A percentile compares a stretch with the other conserved stretches of the same genome.
Conservation (phyloP, 306 rosid species). For the Hippophae tibetana region DNA sequence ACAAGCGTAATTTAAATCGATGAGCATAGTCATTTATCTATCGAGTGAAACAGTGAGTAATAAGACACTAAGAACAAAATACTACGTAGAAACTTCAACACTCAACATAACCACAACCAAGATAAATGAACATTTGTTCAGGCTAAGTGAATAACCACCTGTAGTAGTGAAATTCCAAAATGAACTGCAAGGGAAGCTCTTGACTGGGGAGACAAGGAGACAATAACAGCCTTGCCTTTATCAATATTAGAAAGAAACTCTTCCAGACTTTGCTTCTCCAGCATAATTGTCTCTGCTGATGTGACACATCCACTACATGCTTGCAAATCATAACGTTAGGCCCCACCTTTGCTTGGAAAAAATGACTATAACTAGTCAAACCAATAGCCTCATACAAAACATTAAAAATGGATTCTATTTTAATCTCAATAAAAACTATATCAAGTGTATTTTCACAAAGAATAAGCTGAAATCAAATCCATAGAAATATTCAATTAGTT, state of each 20-base stretch:
- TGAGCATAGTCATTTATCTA: background rate
- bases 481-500: no score
- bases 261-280: constrained; percentile 95
- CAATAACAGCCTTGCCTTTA: constrained; percentile 58
- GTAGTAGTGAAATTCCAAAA: constrained; percentile 74
- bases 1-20: background rate
- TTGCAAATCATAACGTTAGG: constrained; percentile 14
- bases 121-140: constrained; percentile 2
- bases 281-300: constrained; percentile 89
- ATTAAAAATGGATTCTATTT: background rate
- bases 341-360: background rate
- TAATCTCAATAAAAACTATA: background rate
- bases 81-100: background rate
- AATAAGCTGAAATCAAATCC: background rate
- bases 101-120: constrained; percentile 6
- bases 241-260: constrained; percentile 64
- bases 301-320: constrained; percentile 86
- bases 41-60: background rate
- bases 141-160: constrained; percentile 30
- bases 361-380: background rate
- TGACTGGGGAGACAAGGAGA: constrained; percentile 87
- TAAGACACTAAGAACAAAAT: background rate
- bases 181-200: constrained; percentile 86
- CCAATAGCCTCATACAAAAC: background rate
- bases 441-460: background rate